Conservation (phyloP, 176 grass and related monocot genomes). For the Carex pumila region DNA sequence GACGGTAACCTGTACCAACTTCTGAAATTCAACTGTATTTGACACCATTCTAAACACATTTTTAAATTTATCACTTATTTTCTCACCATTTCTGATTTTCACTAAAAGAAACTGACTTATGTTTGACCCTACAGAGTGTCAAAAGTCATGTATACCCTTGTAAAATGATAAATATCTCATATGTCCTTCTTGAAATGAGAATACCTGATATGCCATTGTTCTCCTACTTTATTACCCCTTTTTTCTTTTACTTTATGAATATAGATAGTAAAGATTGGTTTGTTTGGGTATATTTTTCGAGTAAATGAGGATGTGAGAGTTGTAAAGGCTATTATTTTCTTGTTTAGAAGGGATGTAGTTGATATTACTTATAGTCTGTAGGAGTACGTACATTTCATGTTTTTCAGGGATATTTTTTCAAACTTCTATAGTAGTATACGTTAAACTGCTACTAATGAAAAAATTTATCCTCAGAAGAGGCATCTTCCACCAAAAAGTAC, state of each 20-base stretch:
- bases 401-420: neutral
- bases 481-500: slow-evolving; percentile 21
- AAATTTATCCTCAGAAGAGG: neutral
- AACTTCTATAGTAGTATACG: neutral
- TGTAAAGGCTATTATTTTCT: neutral
- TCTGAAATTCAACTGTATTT: neutral
- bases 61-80: slow-evolving; percentile 6
- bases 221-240: neutral
- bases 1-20: neutral
- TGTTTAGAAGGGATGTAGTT: neutral
- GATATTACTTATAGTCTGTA: neutral
- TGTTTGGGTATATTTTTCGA: neutral
- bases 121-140: neutral
- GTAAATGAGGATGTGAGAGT: neutral
- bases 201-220: neutral
- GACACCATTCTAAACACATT: too few relatives aligned
- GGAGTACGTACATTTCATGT: neutral
- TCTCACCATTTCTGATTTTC: neutral
- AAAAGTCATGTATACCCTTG: neutral
- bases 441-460: neutral
- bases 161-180: neutral
- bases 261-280: too few relatives aligned
- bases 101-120: neutral
- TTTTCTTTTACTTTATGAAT: neutral
- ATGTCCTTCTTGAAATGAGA: neutral